Base-by-base conservation (phyloP, 768 basidiomycete species). In the Lepiota venenata region DNA sequence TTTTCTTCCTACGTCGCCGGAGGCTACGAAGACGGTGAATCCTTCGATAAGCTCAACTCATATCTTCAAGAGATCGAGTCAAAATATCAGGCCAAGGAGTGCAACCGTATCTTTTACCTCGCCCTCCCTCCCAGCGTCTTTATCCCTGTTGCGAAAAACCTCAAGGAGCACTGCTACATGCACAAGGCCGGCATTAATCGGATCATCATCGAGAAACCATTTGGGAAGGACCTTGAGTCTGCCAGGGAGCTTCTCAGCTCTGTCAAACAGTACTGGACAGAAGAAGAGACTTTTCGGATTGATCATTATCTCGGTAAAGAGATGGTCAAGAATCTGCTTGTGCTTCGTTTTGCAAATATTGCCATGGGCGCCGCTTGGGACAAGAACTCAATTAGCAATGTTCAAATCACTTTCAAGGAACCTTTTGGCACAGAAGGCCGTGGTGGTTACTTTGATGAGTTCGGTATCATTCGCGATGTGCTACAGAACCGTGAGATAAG, bases 391-490 rank as follows among this genome's bases (percentile, higher is more conserved):
- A 88, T 99, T 75, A 85, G 83, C 73, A 98, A 94, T 66, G 93
- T 99, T 32, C 97, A 99, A 71, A 97, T 98, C 72, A 97, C 94
- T 14, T 98, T 98, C 84, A 98, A 98, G 77, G 97, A 98, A 71
- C 93, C 95, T 2, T 98, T 98, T 67, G 96, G 96, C 16, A 99
- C 96, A 45, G 97, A 99, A 68, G 96, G 96, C n/a, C 91, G 96
- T 60, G 96, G 96, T n/a, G 96, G 97, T 15, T 99, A 99, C 80
- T 99, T 99, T 75, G 96, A 99, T 69, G 95, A 98, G 73, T 99
- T 98, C 72, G 97, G 97, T 52, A 98, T 99, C 69, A 95, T 99
- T 70, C 88, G 96, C 66, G 96, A 99, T 71, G 79, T 99, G 56
- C 76, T 95, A 67, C 96, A 99, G 76, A 99, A 99, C 73, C 96